A percentile compares a stretch with the other conserved stretches of the same genome.
Evolutionary conservation across 495 filamentous ascomycete genomes (phyloP).

Genomic region (Cercophora sp.): DNA sequence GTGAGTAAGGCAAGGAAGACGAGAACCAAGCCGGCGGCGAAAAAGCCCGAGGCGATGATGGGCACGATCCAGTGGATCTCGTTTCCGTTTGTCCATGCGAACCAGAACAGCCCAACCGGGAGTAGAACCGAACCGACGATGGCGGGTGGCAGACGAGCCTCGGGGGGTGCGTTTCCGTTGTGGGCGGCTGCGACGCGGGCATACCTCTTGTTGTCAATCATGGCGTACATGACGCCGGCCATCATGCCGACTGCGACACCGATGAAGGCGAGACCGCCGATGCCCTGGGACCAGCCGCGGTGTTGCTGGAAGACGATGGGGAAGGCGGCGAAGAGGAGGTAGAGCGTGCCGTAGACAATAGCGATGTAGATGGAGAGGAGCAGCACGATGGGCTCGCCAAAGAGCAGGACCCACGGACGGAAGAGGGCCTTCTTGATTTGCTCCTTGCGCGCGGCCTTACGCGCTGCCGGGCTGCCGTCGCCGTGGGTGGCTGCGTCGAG

Average conservation of each 20-base stretch:
- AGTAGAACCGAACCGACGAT: conserved; percentile 54
- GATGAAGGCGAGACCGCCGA: conserved; percentile 73
- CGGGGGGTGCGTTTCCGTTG: conserved; percentile 58
- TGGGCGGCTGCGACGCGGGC: conserved; percentile 46
- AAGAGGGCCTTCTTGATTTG: conserved; percentile 50
- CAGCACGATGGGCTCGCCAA: conserved; percentile 78
- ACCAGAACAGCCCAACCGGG: conserved; percentile 57
- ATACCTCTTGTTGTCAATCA: conserved; percentile 64
- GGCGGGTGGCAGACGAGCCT: conserved; percentile 77
- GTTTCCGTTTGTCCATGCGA: conserved; percentile 54
- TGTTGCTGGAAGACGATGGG: conserved; percentile 71
- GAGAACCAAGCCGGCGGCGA: conserved; percentile 44
- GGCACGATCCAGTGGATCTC: conserved; percentile 51
- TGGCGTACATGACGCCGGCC: conserved; percentile 60
- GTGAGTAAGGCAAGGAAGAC: conserved; percentile 75
- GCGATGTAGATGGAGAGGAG: conserved; percentile 72
- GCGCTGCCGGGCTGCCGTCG: conserved; percentile 10
- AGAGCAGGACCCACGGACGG: conserved; percentile 72
- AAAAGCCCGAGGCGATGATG: conserved; percentile 44
- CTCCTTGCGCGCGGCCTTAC: conserved; percentile 41
- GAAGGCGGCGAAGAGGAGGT: conserved; percentile 88
- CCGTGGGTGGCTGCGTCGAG: conserved; percentile 51
- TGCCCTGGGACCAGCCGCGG: conserved; percentile 67
- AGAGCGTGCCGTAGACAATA: conserved; percentile 78
- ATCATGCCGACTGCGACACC: conserved; percentile 78